Conservation (phyloP, 2,329 filamentous ascomycete species). For the Sporothrix mexicana region DNA sequence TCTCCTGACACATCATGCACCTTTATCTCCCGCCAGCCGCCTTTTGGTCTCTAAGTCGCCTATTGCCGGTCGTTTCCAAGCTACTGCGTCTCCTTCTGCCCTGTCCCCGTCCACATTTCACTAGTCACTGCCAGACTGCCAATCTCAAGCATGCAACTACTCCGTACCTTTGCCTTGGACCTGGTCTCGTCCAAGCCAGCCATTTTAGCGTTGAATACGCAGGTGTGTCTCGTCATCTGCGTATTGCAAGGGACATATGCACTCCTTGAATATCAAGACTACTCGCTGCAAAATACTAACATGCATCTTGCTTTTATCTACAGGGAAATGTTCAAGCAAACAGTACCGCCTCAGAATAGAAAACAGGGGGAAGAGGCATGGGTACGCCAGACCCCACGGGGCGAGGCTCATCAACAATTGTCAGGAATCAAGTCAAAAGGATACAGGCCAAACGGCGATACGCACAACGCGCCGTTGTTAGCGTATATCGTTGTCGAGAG, state of each 20-base stretch:
- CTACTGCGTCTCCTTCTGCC: neutral
- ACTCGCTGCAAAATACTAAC: neutral
- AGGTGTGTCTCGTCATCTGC: neutral
- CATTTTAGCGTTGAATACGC: neutral
- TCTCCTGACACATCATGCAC: slow-evolving; percentile 15
- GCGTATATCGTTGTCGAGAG: neutral
- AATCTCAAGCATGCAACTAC: neutral
- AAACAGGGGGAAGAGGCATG: neutral
- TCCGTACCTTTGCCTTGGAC: slow-evolving; percentile 11
- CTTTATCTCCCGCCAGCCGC: neutral
- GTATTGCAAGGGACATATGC: neutral
- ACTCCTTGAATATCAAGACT: neutral
- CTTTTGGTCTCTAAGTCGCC: neutral
- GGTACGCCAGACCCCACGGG: slow-evolving; percentile 6
- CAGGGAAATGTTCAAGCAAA: neutral
- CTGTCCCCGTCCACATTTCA: neutral
- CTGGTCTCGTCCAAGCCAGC: neutral
- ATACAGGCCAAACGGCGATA: neutral
- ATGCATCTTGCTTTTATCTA: neutral
- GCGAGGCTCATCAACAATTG: neutral
- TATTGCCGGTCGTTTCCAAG: slow-evolving; percentile 7
- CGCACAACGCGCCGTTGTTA: slow-evolving; percentile 5
- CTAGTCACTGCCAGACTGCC: neutral
- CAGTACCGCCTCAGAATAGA: neutral
- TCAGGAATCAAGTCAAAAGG: neutral